These are phyloP conservation scores for Macadamia integrifolia DNA, from an alignment of 164 flowering plant species.

Conservation along the genomic window DNA sequence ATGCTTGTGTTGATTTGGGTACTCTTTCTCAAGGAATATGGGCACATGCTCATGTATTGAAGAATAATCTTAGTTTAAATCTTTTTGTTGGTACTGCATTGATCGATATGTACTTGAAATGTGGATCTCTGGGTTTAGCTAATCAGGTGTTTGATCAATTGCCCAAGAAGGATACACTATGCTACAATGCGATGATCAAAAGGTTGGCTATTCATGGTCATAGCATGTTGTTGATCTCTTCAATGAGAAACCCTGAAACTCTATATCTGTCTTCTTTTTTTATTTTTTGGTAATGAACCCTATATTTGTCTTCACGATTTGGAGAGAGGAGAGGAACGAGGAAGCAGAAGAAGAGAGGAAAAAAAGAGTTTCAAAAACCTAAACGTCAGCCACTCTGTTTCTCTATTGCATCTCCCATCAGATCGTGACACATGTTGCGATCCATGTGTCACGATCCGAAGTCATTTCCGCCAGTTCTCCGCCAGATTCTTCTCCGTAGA, in stretches of 20 bases:
- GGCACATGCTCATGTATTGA: slow-evolving; percentile 46
- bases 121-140: slow-evolving; percentile 41
- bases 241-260: slow-evolving; percentile 8
- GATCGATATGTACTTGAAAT: slow-evolving; percentile 46
- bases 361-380: too few species aligned
- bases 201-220: slow-evolving; percentile 50
- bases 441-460: too few species aligned
- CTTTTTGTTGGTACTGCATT: slow-evolving; percentile 42
- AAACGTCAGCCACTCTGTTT: too few species aligned
- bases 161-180: slow-evolving; percentile 37
- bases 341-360: too few species aligned
- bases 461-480: too few species aligned
- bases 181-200: slow-evolving; percentile 63
- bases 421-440: too few species aligned
- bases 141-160: slow-evolving; percentile 42
- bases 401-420: too few species aligned
- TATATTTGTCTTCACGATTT: too few species aligned
- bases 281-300: too few species aligned
- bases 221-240: slow-evolving; percentile 37
- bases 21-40: slow-evolving; percentile 52
- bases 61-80: slow-evolving; percentile 34
- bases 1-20: slow-evolving; percentile 56
- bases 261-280: too few species aligned
- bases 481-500: too few species aligned
- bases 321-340: too few species aligned